These are phyloP conservation scores for Trichoderma koningiopsis DNA, from an alignment of 2,329 filamentous ascomycete species.

Conservation along the genomic window DNA sequence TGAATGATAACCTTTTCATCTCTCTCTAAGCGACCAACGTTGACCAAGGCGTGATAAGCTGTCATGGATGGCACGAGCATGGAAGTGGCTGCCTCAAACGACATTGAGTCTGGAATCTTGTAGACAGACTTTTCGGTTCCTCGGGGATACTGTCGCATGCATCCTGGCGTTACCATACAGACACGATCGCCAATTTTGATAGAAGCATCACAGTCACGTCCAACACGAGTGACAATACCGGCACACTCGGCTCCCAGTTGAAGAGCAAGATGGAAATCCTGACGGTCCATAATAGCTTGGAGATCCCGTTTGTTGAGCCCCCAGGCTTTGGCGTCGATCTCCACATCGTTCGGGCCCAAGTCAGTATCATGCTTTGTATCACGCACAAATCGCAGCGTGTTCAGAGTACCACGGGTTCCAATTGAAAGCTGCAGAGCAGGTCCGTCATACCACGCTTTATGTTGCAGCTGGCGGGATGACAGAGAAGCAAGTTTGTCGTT, in stretches of 20 bases:
- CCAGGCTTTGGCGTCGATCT: conserved; percentile 11
- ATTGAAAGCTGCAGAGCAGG: conserved; percentile 5
- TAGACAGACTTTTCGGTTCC: conserved; percentile 5
- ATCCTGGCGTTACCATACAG: conserved; percentile 10
- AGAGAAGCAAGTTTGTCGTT: not conserved
- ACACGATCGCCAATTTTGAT: conserved; percentile 32
- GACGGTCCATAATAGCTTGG: not conserved
- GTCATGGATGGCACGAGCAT: conserved; percentile 40
- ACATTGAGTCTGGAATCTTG: conserved; percentile 41
- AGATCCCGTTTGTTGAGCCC: not conserved
- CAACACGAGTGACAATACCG: conserved; percentile 32
- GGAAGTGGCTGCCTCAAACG: conserved; percentile 39
- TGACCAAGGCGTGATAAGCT: conserved; percentile 30
- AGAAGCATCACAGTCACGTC: conserved; percentile 25
- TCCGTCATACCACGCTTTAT: conserved; percentile 1
- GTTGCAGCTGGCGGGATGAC: not conserved
- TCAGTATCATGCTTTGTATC: not conserved
- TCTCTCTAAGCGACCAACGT: conserved; percentile 34
- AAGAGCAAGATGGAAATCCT: not conserved
- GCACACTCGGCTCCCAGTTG: conserved; percentile 30
- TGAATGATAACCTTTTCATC: conserved; percentile 42
- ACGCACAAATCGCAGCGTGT: not conserved
- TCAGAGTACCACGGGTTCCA: not conserved
- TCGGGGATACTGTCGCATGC: conserved; percentile 25
- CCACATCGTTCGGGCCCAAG: conserved; percentile 1